Evolutionary conservation across 75 land plant species (phyloP), one percentile per base, ranked within the genome.

Genomic region (Cupressus sempervirens): DNA sequence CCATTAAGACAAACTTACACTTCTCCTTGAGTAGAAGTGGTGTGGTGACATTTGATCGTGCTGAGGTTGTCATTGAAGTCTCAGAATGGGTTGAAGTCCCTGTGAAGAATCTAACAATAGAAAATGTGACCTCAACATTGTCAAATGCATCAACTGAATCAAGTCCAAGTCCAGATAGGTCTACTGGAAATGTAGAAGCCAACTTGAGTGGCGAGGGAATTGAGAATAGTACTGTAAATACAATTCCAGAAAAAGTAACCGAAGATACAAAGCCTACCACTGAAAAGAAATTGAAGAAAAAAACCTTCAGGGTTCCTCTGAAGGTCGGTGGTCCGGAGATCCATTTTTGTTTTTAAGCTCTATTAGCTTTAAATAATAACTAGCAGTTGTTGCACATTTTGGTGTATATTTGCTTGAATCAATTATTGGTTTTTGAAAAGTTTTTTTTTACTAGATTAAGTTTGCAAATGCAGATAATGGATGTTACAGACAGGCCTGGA

Each of bases 1-100:
- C 99, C 23, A 91, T 97, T 58, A 97, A 97, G 85, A 92, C 94
- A 86, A 92, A 86, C 67, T 86, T 97, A 53, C 99, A 97, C 88
- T 94, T 97, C 84, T 93, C 96, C 38, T 87, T 95, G 81, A 93
- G 94, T 87, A 94, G 99, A 88, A 95, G 99, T 89, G 99, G 99
- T 41, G 40, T 96, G 50, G 43, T 97, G 80, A 88, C 93, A 83
- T 84, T 97, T 84, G 99, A 97, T 83, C 89, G 93, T 58, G 99
- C 96, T 84, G 98, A 97, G 86, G 93, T 96, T 81, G 96, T 96
- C 35, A 89, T 97, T 84, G 98, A 97, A 85, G 88, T 96, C 65
- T 81, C 93, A 14, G 99, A 96, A 84, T 97, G 98, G 99, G 90
- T 94, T 16, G 98, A 97, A 76, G 94, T 97, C 76, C 94, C 94